Base-by-base conservation (phyloP, 2,329 filamentous ascomycete genomes). In the Akanthomyces muscarius region DNA sequence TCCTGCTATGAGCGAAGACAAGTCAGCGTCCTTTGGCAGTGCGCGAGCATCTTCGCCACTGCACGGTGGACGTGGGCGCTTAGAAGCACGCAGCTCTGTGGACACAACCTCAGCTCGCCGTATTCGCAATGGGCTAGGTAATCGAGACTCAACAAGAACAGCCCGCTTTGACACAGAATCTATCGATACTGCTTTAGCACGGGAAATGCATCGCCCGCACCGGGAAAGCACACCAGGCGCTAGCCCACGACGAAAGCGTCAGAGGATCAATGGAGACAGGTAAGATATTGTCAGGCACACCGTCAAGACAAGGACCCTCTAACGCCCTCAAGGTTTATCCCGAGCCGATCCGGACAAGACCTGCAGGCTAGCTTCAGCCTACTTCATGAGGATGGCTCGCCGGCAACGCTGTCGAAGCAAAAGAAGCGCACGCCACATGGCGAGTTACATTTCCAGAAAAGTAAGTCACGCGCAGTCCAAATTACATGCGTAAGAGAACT, bases 391-490 rank as follows among this genome's bases (percentile, higher is more conserved):
- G 92, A 97, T 73, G 92, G 90, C 45, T 97, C 94, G 23, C 95
- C 95, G 23, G 90, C 94, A 14, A 97, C 93, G 1, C 92, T 94
- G 1, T 94, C 92, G 4, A 91, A 88, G 73, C 85, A 89, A 64
- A 92, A 91, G 77, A 93, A 90, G 78, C 89, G 93, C 50, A 89
- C 89, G 25, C 91, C 92, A 11, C 90, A 96, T 72, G 91, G 91
- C 59, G 95, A 97, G 75, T 84, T 97, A 66, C 90, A 98, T 74
- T 97, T 96, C 68, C 95, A 99, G 74, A 93, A 88, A 76, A 95
- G 92, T 94, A 80, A 72, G 88, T 59, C 50, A 30, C n/a, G 14
- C n/a, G 16, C 8, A 18, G n/a, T 21, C 4, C 21, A 16, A 51
- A 38, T 38, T 18, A 38, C 30, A 21, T 55, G 21, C 44, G 30